Conservation (phyloP, 306 rosid species). For the Rosa multiflora region DNA sequence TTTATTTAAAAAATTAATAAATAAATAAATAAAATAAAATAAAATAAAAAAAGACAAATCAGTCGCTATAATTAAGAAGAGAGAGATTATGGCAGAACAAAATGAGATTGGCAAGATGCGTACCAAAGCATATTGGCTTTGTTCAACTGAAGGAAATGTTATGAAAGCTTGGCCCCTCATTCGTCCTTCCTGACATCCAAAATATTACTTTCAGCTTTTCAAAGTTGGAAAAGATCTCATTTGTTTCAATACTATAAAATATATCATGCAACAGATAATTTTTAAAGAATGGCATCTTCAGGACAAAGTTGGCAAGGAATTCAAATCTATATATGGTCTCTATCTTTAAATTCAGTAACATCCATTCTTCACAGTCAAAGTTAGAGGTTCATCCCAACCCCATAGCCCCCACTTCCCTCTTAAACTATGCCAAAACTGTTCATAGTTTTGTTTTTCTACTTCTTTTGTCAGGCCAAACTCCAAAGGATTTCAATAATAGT, state of each 20-base stretch:
- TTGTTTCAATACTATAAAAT: background rate
- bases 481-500: background rate
- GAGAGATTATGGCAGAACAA: background rate
- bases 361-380: background rate
- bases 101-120: conserved; percentile 12
- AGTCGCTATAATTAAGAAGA: background rate
- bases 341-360: background rate
- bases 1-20: background rate
- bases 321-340: background rate
- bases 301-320: background rate
- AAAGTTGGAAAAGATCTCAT: background rate
- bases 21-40: too few relatives aligned
- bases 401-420: background rate
- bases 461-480: background rate
- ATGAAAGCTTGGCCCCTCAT: conserved; percentile 97
- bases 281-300: background rate
- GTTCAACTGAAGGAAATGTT: conserved; percentile 81
- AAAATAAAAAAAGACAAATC: background rate
- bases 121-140: conserved; percentile 87
- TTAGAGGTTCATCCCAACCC: background rate
- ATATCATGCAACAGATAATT: background rate
- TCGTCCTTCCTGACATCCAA: conserved; percentile 87
- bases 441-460: background rate
- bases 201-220: background rate
- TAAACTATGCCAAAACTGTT: background rate